Conservation (phyloP, 345 rosid species). For the Balakata baccata region DNA sequence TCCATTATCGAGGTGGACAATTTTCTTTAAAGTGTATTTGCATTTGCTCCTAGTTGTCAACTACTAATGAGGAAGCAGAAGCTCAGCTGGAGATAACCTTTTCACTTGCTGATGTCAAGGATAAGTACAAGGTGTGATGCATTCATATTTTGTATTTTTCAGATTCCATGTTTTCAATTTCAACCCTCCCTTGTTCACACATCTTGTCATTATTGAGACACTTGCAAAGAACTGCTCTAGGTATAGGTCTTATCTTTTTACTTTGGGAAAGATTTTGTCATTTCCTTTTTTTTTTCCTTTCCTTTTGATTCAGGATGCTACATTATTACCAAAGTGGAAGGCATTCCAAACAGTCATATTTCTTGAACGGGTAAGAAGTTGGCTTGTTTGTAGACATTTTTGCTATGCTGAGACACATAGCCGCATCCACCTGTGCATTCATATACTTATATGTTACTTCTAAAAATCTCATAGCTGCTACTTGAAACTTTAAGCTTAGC, state of each 20-base stretch:
- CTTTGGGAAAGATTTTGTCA: not conserved
- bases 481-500: not conserved
- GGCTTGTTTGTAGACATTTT: constrained; percentile 1
- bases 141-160: constrained; percentile 5
- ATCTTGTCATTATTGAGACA: not conserved
- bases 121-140: constrained; percentile 60
- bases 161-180: not conserved
- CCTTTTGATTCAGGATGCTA: constrained; percentile 54
- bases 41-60: constrained; percentile 31
- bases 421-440: not conserved
- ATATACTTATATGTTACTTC: not conserved
- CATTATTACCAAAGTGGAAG: constrained; percentile 76
- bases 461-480: not conserved
- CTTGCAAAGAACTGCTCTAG: not conserved
- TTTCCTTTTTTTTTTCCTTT: not conserved
- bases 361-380: constrained; percentile 67
- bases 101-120: constrained; percentile 60
- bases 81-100: constrained; percentile 37
- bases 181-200: constrained; percentile 5
- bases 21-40: constrained; percentile 3
- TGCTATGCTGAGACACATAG: not conserved
- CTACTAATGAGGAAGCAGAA: constrained; percentile 42
- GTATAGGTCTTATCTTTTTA: not conserved
- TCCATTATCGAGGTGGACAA: constrained; percentile 1
- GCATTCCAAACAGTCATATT: constrained; percentile 83